Evolutionary conservation across 2,329 filamentous ascomycete species (phyloP).

Genomic region (Cercospora berteroae): DNA sequence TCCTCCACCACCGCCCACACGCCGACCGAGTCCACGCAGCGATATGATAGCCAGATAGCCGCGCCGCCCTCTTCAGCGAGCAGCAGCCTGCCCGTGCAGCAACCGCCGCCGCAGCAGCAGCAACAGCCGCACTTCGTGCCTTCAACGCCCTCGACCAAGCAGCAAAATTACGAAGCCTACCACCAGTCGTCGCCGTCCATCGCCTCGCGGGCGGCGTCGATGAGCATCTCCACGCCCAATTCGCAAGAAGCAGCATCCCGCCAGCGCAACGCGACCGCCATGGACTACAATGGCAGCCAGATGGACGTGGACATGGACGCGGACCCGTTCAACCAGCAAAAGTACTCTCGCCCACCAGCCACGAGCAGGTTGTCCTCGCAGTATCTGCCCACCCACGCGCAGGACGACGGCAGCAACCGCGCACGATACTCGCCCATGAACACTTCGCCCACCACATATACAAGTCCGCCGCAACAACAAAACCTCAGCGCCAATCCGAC

Average conservation of each 20-base stretch:
- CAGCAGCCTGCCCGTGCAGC: constrained; percentile 10
- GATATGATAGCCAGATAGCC: constrained; percentile 13
- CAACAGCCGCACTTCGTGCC: constrained; percentile 1
- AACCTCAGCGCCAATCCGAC: constrained; percentile 15
- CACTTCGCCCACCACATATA: constrained; percentile 69
- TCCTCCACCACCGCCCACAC: background rate
- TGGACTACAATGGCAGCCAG: constrained; percentile 41
- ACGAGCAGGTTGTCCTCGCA: constrained; percentile 65
- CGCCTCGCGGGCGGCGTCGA: constrained; percentile 24
- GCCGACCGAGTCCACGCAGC: background rate
- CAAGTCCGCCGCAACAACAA: constrained; percentile 54
- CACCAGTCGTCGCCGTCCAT: constrained; percentile 20
- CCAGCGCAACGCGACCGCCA: constrained; percentile 20
- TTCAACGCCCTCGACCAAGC: constrained; percentile 10
- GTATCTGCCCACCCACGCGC: constrained; percentile 49
- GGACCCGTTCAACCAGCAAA: constrained; percentile 81
- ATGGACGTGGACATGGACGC: constrained; percentile 71
- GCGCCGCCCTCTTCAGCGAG: constrained; percentile 8
- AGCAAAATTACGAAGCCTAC: constrained; percentile 17
- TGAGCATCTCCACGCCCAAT: constrained; percentile 23
- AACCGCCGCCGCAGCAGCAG: constrained; percentile 12
- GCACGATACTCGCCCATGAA: constrained; percentile 98
- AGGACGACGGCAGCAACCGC: constrained; percentile 69
- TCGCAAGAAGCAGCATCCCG: constrained; percentile 7
- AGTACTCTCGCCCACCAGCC: constrained; percentile 75